A percentile compares a stretch with the other conserved stretches of the same genome.
Evolutionary conservation across 345 rosid genomes (phyloP).

Genomic region (Camelina neglecta): DNA sequence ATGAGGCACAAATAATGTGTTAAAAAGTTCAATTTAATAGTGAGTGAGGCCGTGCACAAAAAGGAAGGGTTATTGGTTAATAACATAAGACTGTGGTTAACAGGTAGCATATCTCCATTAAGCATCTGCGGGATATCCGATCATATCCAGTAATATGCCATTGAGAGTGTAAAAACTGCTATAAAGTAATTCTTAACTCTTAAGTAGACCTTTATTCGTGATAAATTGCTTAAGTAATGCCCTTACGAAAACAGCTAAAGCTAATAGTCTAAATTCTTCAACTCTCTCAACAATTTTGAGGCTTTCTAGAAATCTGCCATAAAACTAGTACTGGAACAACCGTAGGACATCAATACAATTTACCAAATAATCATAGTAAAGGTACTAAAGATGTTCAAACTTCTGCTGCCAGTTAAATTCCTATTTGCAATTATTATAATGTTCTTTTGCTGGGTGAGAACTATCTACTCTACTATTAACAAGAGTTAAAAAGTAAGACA

Average conservation of each 20-base stretch:
- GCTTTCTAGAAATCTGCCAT: conserved; percentile 1
- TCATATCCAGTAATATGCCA: neutral
- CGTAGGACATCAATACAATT: neutral
- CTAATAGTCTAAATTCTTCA: neutral
- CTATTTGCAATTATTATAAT: conserved; percentile 17
- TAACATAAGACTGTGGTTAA: conserved; percentile 21
- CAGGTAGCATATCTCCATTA: conserved; percentile 6
- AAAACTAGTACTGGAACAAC: conserved; percentile 1
- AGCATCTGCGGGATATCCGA: neutral
- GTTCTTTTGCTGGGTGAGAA: conserved; percentile 11
- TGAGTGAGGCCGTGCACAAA: conserved; percentile 27
- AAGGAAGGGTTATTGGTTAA: conserved; percentile 29
- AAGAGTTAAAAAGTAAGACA: neutral
- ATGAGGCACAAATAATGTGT: conserved; percentile 13
- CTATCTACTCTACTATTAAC: conserved; percentile 19
- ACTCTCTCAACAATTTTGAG: conserved; percentile 13
- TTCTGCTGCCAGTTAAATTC: neutral
- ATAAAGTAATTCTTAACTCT: neutral
- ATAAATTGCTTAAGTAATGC: neutral
- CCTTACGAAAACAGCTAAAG: conserved; percentile 4
- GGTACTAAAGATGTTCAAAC: neutral
- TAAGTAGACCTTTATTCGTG: neutral
- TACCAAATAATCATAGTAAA: neutral
- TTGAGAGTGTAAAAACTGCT: neutral
- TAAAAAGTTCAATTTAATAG: conserved; percentile 8